phyloP scores from a whole-genome alignment of 345 rosid genomes.

The Clausena lansium region DNA sequence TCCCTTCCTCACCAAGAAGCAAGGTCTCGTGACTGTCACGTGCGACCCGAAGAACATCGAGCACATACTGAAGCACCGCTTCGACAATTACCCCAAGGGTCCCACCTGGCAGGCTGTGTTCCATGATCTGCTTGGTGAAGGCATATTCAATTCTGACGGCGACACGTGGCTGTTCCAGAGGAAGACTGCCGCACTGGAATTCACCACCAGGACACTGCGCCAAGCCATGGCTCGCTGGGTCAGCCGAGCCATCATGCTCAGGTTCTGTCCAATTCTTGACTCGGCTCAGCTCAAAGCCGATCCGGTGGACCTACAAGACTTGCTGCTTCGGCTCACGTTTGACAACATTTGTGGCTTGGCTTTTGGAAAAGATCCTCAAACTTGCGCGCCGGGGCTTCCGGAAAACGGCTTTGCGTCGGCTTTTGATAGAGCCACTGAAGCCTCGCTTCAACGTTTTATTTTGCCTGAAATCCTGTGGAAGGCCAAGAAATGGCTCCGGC shows the following conservation, averaged over 20 bases:
- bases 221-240: constrained; percentile 99
- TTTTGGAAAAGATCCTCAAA: constrained; percentile 90
- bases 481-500: constrained; percentile 65
- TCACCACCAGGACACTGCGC: constrained; percentile 93
- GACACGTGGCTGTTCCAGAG: constrained; percentile 95
- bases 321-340: constrained; percentile 87
- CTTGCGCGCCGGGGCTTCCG: constrained; percentile 69
- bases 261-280: constrained; percentile 71
- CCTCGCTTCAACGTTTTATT: constrained; percentile 83
- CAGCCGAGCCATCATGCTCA: constrained; percentile 61
- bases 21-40: constrained; percentile 96
- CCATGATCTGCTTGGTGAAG: constrained; percentile 87
- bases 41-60: constrained; percentile 89
- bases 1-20: constrained; percentile 73
- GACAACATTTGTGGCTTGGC: constrained; percentile 95
- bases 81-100: constrained; percentile 93
- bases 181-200: constrained; percentile 95
- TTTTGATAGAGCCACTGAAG: constrained; percentile 90
- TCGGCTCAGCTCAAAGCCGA: constrained; percentile 43
- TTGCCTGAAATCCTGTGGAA: constrained; percentile 86
- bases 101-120: constrained; percentile 98
- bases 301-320: constrained; percentile 83
- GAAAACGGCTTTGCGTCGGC: constrained; percentile 75
- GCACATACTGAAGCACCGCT: constrained; percentile 81
- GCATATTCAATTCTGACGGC: constrained; percentile 90